phyloP scores from a whole-genome alignment of 2,329 filamentous ascomycete species.

The Trichoderma simmonsii region DNA sequence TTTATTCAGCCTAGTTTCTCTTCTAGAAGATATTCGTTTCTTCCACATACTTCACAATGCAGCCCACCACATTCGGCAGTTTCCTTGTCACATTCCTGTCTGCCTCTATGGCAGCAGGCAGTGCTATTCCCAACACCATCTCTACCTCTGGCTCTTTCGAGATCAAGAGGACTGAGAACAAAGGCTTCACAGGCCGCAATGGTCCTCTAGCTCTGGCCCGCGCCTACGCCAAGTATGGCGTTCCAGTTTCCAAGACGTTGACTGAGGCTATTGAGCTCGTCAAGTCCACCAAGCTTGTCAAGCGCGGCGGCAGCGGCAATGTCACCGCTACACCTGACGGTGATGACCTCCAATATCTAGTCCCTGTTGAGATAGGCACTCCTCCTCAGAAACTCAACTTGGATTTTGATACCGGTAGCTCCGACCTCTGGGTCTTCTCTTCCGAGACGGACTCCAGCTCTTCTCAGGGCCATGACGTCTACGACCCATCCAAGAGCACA shows the following conservation, averaged over 20 bases:
- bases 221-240: conserved; percentile 21
- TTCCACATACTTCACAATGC: neutral
- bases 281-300: conserved; percentile 1
- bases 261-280: conserved; percentile 9
- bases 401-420: conserved; percentile 26
- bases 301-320: conserved; percentile 12
- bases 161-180: conserved; percentile 13
- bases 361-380: conserved; percentile 23
- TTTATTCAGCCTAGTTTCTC: neutral
- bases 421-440: conserved; percentile 38
- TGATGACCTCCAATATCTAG: conserved; percentile 20
- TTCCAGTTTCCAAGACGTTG: conserved; percentile 17
- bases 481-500: conserved; percentile 37
- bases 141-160: conserved; percentile 5
- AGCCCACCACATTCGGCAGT: conserved; percentile 11
- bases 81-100: conserved; percentile 16
- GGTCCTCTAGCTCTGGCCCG: conserved; percentile 21
- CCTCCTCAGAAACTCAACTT: conserved; percentile 22
- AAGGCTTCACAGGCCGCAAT: conserved; percentile 5
- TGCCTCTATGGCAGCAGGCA: conserved; percentile 16
- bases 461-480: conserved; percentile 40
- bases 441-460: conserved; percentile 38
- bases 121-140: neutral
- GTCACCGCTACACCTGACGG: conserved; percentile 8
- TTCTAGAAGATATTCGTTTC: neutral